These are phyloP conservation scores for Macrolepiota fuliginosa DNA, from an alignment of 768 basidiomycete species.

Conservation along the genomic window DNA sequence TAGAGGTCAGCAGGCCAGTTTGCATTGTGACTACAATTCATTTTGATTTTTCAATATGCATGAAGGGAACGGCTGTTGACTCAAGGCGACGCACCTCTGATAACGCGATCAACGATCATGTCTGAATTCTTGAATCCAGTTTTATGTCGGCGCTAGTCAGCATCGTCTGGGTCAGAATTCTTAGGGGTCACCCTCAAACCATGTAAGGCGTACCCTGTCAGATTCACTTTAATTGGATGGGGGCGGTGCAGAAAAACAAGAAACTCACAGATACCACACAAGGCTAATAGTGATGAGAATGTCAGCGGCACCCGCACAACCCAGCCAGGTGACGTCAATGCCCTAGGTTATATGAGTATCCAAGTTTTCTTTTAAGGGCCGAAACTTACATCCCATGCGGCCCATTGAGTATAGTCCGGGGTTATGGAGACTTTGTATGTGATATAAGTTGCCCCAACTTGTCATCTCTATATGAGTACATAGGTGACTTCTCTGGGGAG, in stretches of 20 bases:
- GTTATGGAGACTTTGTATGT: background rate
- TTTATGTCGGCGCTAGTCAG: constrained; percentile 31
- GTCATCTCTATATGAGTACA: too few species aligned
- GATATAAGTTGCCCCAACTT: background rate
- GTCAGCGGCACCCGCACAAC: constrained; percentile 37
- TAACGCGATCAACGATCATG: constrained; percentile 39
- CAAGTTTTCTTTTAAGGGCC: background rate
- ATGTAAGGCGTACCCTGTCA: constrained; percentile 5
- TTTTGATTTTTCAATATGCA: background rate
- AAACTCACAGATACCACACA: constrained; percentile 39
- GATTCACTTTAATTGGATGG: background rate
- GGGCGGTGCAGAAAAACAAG: background rate
- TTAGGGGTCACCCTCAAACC: background rate
- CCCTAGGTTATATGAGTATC: constrained; percentile 5
- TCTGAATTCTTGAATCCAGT: constrained; percentile 42
- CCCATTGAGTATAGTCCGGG: background rate
- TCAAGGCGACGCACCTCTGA: constrained; percentile 26
- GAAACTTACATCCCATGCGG: background rate
- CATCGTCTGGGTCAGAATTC: background rate
- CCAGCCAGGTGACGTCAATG: constrained; percentile 38
- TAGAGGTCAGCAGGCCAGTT: constrained; percentile 32
- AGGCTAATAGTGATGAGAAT: constrained; percentile 40
- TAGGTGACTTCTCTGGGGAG: too few species aligned
- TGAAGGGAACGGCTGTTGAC: background rate
- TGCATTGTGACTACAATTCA: constrained; percentile 32